Conservation (phyloP, 345 rosid genomes). For the Barbarea vulgaris region DNA sequence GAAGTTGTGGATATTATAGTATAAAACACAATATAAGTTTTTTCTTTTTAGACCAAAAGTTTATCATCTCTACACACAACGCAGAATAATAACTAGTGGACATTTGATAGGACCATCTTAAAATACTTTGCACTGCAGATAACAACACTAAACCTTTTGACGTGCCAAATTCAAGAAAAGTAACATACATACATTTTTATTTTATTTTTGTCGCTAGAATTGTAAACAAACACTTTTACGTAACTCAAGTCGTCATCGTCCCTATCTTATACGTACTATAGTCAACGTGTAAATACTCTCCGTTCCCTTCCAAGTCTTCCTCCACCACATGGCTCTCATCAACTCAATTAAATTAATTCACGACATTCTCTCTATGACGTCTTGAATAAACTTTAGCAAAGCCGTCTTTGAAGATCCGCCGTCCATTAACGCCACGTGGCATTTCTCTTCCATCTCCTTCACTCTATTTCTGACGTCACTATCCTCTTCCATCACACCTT, state of each 20-base stretch:
- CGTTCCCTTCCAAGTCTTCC: not conserved
- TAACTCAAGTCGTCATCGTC: not conserved
- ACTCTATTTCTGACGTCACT: slow-evolving; percentile 42
- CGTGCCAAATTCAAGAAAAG: not conserved
- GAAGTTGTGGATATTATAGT: too few species aligned
- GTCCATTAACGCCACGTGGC: slow-evolving; percentile 42
- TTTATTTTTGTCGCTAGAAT: not conserved
- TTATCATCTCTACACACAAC: too few species aligned
- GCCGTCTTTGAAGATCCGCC: slow-evolving; percentile 48
- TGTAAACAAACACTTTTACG: not conserved
- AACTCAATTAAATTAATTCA: not conserved
- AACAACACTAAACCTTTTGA: not conserved
- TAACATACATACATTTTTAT: not conserved
- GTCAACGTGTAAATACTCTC: not conserved
- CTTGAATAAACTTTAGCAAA: slow-evolving; percentile 39
- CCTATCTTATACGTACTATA: not conserved
- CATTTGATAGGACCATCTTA: too few species aligned
- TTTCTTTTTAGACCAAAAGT: too few species aligned
- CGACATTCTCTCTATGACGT: slow-evolving; percentile 23
- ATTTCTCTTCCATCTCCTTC: slow-evolving; percentile 34
- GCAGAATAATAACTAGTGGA: too few species aligned
- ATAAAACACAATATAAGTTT: too few species aligned
- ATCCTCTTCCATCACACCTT: slow-evolving; percentile 42
- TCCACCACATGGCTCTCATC: not conserved
- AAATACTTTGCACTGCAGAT: not conserved